A percentile compares a stretch with the other conserved stretches of the same genome.
Conservation (phyloP, 805 yeast species). For the Kodamaea kaohsiungensis region DNA sequence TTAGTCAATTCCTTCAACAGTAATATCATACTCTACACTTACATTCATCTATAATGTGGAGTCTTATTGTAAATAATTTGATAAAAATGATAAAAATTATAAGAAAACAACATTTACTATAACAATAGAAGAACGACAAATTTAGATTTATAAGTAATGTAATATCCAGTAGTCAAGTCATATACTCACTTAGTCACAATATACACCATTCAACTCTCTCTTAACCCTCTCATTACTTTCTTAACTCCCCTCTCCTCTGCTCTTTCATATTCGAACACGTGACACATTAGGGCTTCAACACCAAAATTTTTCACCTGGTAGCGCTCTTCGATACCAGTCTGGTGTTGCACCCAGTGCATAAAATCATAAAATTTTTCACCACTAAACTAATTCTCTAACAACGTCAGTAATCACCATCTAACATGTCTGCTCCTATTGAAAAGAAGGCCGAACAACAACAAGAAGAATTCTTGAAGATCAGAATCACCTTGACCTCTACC, state of each 20-base stretch:
- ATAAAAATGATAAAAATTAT: no score
- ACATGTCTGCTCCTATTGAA: slow-evolving; percentile 79
- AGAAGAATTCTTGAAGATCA: slow-evolving; percentile 91
- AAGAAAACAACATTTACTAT: neutral
- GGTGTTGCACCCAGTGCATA: slow-evolving; percentile 1
- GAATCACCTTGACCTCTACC: slow-evolving; percentile 98
- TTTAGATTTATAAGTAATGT: no score
- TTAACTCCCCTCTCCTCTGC: neutral
- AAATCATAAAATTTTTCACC: slow-evolving; percentile 11
- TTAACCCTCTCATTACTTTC: neutral
- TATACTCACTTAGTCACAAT: no score
- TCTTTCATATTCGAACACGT: neutral
- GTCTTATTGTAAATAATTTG: no score
- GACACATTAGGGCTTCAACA: neutral
- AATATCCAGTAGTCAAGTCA: no score
- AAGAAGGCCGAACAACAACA: slow-evolving; percentile 79
- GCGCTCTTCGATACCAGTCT: slow-evolving; percentile 3
- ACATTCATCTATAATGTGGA: no score
- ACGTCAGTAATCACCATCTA: slow-evolving; percentile 34
- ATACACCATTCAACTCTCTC: neutral
- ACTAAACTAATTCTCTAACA: slow-evolving; percentile 26
- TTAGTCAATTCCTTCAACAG: no score
- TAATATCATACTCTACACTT: no score
- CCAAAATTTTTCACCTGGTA: slow-evolving; percentile 5
- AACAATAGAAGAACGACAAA: no score